phyloP scores from a whole-genome alignment of 345 rosid species.

The Gossypium thurberi region DNA sequence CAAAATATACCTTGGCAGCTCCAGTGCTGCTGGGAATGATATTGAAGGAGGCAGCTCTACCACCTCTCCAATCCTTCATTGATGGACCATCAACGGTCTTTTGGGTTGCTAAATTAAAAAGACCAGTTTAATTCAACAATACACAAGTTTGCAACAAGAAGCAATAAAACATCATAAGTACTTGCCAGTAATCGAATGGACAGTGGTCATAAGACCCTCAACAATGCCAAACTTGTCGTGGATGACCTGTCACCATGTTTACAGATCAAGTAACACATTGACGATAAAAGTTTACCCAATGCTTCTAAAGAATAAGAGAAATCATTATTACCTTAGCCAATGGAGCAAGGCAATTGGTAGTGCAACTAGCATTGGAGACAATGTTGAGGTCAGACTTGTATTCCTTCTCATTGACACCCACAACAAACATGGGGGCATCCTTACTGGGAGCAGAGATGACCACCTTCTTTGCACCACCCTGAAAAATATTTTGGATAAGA shows the following conservation, averaged over 20 bases:
- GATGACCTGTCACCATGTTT: conserved; percentile 32
- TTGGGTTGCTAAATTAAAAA: conserved; percentile 26
- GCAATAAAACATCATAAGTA: background rate
- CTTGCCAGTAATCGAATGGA: background rate
- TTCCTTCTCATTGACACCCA: conserved; percentile 61
- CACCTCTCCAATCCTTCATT: conserved; percentile 79
- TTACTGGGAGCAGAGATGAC: conserved; percentile 54
- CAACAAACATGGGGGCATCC: conserved; percentile 72
- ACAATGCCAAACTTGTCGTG: conserved; percentile 56
- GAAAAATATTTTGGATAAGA: background rate
- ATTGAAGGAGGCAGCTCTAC: conserved; percentile 69
- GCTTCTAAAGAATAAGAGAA: background rate
- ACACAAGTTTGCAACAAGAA: background rate
- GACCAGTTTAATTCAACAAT: background rate
- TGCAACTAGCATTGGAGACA: conserved; percentile 68
- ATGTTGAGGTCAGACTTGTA: conserved; percentile 42
- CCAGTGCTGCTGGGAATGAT: conserved; percentile 74
- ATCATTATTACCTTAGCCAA: conserved; percentile 45
- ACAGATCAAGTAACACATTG: background rate
- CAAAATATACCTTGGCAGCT: conserved; percentile 50
- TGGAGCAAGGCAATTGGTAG: conserved; percentile 70
- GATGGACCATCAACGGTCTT: conserved; percentile 78
- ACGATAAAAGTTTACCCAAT: background rate
- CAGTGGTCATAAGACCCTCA: conserved; percentile 51
- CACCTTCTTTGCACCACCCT: conserved; percentile 74